phyloP scores from a whole-genome alignment of 1,284 basidiomycete genomes.

The Sporisorium reilianum region DNA sequence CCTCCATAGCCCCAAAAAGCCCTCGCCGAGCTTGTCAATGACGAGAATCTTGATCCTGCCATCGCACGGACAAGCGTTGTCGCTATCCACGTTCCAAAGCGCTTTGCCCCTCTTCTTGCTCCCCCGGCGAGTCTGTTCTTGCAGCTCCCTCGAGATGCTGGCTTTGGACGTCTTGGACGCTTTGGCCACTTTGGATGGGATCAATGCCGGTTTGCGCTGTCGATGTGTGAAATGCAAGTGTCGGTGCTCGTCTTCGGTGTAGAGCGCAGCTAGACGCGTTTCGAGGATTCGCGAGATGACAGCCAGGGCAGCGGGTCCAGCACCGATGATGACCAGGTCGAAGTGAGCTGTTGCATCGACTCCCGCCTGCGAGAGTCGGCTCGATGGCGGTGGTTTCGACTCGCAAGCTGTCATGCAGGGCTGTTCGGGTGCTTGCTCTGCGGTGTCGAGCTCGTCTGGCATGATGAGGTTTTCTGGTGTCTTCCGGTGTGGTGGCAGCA shows the following conservation, averaged over 20 bases:
- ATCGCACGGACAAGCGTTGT: constrained; percentile 28
- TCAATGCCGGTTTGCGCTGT: constrained; percentile 13
- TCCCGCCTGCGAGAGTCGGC: constrained; percentile 9
- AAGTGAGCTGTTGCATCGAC: constrained; percentile 37
- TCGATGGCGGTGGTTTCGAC: not conserved
- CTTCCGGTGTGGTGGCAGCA: constrained; percentile 40
- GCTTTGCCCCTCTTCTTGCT: constrained; percentile 8
- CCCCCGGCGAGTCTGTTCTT: constrained; percentile 7
- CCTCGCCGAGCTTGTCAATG: constrained; percentile 59
- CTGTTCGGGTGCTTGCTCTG: not conserved
- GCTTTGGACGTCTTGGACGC: not conserved
- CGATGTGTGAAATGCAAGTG: constrained; percentile 61
- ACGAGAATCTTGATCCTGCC: constrained; percentile 56
- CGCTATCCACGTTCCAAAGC: constrained; percentile 2
- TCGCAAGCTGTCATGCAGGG: constrained; percentile 7
- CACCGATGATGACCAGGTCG: constrained; percentile 63
- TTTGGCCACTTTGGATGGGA: constrained; percentile 25
- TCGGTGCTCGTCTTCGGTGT: constrained; percentile 65
- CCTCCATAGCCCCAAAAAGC: constrained; percentile 58
- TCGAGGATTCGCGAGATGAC: constrained; percentile 60
- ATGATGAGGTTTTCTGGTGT: constrained; percentile 30
- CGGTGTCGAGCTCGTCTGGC: constrained; percentile 16
- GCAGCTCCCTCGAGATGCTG: not conserved
- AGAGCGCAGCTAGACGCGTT: constrained; percentile 60
- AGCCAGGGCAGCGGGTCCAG: constrained; percentile 59